Evolutionary conservation across 441 rosid genomes (phyloP).

Genomic region (Brassica hybrid): DNA sequence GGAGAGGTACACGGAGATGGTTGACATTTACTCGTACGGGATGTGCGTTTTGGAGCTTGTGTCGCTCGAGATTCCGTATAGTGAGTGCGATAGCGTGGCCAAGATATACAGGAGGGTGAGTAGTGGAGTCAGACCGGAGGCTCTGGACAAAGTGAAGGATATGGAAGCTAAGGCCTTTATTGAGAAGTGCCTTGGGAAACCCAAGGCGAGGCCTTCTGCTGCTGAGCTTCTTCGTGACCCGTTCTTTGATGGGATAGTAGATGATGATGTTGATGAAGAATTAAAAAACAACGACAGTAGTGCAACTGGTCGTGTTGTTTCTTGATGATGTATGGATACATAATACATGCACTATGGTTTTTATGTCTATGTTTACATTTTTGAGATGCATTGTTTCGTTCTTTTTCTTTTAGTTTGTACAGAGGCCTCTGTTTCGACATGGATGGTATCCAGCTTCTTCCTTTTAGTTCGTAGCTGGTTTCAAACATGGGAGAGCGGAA

Average conservation of each 20-base stretch:
- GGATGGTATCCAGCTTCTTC: not conserved
- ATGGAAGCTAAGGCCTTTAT: slow-evolving; percentile 56
- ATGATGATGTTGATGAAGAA: slow-evolving; percentile 46
- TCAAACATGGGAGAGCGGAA: slow-evolving; percentile 3
- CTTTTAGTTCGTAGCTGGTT: slow-evolving; percentile 8
- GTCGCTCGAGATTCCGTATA: slow-evolving; percentile 58
- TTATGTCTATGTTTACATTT: too few species aligned
- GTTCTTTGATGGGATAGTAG: slow-evolving; percentile 53
- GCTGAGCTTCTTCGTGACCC: slow-evolving; percentile 59
- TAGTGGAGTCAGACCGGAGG: slow-evolving; percentile 52
- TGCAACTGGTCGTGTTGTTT: slow-evolving; percentile 29
- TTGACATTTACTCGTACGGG: slow-evolving; percentile 67
- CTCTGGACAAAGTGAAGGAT: slow-evolving; percentile 54
- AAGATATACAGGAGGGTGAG: slow-evolving; percentile 59
- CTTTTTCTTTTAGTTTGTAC: slow-evolving; percentile 20
- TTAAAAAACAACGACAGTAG: not conserved
- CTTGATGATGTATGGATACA: slow-evolving; percentile 18
- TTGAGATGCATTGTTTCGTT: slow-evolving; percentile 3
- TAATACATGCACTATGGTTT: not conserved
- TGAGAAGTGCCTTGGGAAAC: slow-evolving; percentile 61
- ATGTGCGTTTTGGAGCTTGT: slow-evolving; percentile 68
- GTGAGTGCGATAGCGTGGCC: slow-evolving; percentile 58
- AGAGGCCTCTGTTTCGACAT: slow-evolving; percentile 8
- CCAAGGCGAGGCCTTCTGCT: slow-evolving; percentile 58
- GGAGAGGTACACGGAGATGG: slow-evolving; percentile 58